These are phyloP conservation scores for Kregervanrija fluxuum DNA, from an alignment of 805 yeast species.

Conservation along the genomic window DNA sequence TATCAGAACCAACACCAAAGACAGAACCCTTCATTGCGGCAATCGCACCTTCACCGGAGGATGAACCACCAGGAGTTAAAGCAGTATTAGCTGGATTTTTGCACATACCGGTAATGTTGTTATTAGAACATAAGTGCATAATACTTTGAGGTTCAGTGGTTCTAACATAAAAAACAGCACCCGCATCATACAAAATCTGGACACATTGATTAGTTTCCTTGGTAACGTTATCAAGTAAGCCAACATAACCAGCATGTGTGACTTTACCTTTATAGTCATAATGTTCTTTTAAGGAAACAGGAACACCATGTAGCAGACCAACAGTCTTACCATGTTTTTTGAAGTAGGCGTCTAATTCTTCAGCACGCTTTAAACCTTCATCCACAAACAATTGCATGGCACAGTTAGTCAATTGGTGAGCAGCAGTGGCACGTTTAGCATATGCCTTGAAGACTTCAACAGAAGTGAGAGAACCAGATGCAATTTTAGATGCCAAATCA, in stretches of 20 bases:
- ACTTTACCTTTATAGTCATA: conserved; percentile 41
- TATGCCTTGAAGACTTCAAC: conserved; percentile 40
- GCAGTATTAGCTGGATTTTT: conserved; percentile 42
- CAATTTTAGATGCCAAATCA: conserved; percentile 28
- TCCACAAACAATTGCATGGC: conserved; percentile 39
- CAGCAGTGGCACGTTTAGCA: conserved; percentile 40
- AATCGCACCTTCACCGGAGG: conserved; percentile 49
- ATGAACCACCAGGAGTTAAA: conserved; percentile 46
- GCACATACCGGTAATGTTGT: conserved; percentile 46
- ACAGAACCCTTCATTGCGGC: conserved; percentile 40
- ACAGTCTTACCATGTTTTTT: conserved; percentile 37
- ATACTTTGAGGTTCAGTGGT: conserved; percentile 50
- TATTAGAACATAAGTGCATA: conserved; percentile 50
- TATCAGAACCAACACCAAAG: conserved; percentile 33
- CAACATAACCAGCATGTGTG: conserved; percentile 45
- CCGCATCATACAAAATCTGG: conserved; percentile 38
- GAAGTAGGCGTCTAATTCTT: conserved; percentile 45
- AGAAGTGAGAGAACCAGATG: conserved; percentile 32
- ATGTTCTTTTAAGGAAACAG: conserved; percentile 57
- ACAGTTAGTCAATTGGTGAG: conserved; percentile 44
- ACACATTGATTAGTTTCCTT: conserved; percentile 33
- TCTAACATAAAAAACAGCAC: conserved; percentile 49
- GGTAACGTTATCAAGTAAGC: conserved; percentile 33
- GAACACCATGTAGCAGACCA: conserved; percentile 59
- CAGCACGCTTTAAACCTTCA: conserved; percentile 41